Conservation (phyloP, 164 flowering plant species). For the Umbilicus rupestris region DNA sequence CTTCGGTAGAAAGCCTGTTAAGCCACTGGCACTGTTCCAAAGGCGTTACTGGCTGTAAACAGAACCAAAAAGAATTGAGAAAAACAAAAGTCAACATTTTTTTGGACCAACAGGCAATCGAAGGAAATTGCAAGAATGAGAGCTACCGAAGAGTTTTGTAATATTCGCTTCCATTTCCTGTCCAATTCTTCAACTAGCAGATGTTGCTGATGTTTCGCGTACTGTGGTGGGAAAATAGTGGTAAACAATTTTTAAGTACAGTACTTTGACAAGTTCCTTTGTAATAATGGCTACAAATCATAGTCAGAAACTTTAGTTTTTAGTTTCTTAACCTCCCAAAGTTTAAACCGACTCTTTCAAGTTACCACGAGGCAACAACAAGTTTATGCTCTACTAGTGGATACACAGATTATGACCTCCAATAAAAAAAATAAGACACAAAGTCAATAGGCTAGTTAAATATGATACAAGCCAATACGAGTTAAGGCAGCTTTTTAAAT, state of each 20-base stretch:
- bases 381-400: neutral
- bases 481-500: neutral
- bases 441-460: neutral
- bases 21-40: conserved; percentile 92
- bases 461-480: neutral
- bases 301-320: neutral
- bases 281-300: neutral
- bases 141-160: conserved; percentile 44
- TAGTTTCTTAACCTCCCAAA: neutral
- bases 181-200: conserved; percentile 69
- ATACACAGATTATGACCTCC: neutral
- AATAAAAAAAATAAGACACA: too few species aligned
- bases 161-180: conserved; percentile 65
- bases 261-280: neutral
- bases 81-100: neutral
- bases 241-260: neutral
- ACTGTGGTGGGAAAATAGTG: conserved; percentile 33
- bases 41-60: conserved; percentile 64
- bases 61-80: neutral
- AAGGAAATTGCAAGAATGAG: neutral
- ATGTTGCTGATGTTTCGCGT: conserved; percentile 52
- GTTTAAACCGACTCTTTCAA: too few species aligned
- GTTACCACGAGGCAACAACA: too few species aligned
- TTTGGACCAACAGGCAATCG: neutral
- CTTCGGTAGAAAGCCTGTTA: conserved; percentile 66